phyloP scores from a whole-genome alignment of 2,329 filamentous ascomycete species.

The Scolecobasidium constrictum region DNA sequence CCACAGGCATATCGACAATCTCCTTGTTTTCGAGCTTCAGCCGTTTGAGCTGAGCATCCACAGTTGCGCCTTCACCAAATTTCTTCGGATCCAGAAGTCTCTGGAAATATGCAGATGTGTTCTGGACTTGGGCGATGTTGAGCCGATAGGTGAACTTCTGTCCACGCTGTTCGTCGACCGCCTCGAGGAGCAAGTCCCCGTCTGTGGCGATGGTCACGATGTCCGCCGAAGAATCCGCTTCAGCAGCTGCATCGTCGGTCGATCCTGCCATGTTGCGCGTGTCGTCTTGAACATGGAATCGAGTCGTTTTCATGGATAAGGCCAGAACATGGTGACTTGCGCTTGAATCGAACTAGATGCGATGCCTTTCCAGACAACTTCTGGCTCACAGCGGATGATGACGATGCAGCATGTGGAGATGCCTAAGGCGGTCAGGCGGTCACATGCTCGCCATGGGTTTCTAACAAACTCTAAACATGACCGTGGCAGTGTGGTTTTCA shows the following conservation, averaged over 20 bases:
- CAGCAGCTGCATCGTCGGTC: constrained; percentile 5
- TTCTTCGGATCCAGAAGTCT: constrained; percentile 52
- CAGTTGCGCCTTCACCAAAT: constrained; percentile 51
- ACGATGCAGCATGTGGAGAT: too few relatives aligned
- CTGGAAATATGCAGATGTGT: constrained; percentile 58
- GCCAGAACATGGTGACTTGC: constrained; percentile 39
- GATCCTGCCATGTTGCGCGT: constrained; percentile 16
- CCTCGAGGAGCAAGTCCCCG: constrained; percentile 56
- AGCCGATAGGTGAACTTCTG: constrained; percentile 52
- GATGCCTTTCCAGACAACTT: too few relatives aligned
- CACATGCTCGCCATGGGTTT: too few relatives aligned
- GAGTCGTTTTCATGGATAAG: constrained; percentile 37
- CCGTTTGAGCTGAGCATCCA: constrained; percentile 40
- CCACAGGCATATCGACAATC: constrained; percentile 36
- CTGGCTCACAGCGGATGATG: too few relatives aligned
- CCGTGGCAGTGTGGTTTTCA: too few relatives aligned
- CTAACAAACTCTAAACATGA: too few relatives aligned
- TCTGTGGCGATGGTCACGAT: constrained; percentile 42
- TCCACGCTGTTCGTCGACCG: constrained; percentile 51
- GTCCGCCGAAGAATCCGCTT: constrained; percentile 10
- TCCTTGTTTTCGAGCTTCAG: constrained; percentile 38
- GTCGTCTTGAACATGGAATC: constrained; percentile 1
- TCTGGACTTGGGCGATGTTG: constrained; percentile 43
- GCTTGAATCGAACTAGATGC: too few relatives aligned
- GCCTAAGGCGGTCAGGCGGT: too few relatives aligned